Evolutionary conservation across 805 yeast species (phyloP).

Genomic region (Candida gorgasii): DNA sequence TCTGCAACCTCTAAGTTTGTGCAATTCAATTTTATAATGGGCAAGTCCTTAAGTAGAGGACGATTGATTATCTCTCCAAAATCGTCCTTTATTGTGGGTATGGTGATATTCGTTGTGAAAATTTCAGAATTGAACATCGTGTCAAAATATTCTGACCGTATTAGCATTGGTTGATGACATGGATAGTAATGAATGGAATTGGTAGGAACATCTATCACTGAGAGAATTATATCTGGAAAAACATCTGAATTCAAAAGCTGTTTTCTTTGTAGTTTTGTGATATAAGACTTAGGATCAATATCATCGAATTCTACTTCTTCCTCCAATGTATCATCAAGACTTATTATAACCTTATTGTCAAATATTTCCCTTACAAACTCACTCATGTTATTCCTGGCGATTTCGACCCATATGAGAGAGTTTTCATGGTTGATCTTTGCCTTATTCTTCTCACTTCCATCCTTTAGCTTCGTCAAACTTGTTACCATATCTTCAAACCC

Average conservation of each 20-base stretch:
- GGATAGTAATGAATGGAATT: conserved; percentile 51
- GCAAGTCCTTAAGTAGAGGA: conserved; percentile 9
- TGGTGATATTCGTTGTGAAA: conserved; percentile 14
- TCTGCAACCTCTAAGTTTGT: conserved; percentile 18
- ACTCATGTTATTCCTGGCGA: conserved; percentile 34
- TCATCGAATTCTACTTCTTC: conserved; percentile 35
- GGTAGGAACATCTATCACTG: conserved; percentile 29
- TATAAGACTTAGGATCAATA: conserved; percentile 19
- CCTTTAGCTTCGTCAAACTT: conserved; percentile 23
- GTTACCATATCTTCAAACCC: conserved; percentile 38
- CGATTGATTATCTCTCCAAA: conserved; percentile 17
- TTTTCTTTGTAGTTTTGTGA: conserved; percentile 23
- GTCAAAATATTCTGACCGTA: conserved; percentile 63
- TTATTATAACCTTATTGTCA: conserved; percentile 14
- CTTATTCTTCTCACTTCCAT: conserved; percentile 15
- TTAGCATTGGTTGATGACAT: conserved; percentile 59
- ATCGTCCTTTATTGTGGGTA: conserved; percentile 7
- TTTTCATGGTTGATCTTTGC: conserved; percentile 33
- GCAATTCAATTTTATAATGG: conserved; percentile 17
- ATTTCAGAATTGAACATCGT: conserved; percentile 57
- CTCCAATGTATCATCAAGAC: conserved; percentile 3
- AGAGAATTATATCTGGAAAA: conserved; percentile 51
- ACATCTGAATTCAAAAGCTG: conserved; percentile 22
- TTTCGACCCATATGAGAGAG: conserved; percentile 33
- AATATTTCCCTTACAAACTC: conserved; percentile 29